phyloP scores from a whole-genome alignment of 2,329 filamentous ascomycete species.

The Sclerotinia spermophila region DNA sequence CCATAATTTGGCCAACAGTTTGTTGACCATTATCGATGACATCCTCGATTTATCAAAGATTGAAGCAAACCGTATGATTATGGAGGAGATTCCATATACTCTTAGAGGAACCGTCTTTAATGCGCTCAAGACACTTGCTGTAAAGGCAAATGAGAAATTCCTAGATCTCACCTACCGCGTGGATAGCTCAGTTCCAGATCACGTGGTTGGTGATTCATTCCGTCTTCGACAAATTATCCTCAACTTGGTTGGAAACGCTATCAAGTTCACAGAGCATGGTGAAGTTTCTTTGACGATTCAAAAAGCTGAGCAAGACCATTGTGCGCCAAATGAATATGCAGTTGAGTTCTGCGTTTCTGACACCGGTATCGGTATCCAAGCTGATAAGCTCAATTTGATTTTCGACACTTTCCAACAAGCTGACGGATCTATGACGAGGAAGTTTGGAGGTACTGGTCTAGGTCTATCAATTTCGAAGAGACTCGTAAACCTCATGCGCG shows the following conservation, averaged over 20 bases:
- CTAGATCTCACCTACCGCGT: conserved; percentile 90
- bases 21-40: conserved; percentile 93
- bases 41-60: conserved; percentile 75
- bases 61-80: conserved; percentile 95
- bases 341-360: conserved; percentile 96
- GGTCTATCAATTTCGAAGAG: conserved; percentile 94
- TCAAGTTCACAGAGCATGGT: conserved; percentile 97
- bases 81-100: conserved; percentile 96
- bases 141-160: conserved; percentile 95
- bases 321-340: conserved; percentile 73
- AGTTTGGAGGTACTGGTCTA: conserved; percentile 92
- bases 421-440: conserved; percentile 91
- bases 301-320: conserved; percentile 62
- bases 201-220: conserved; percentile 95
- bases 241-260: conserved; percentile 95
- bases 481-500: conserved; percentile 92
- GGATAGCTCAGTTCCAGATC: conserved; percentile 88
- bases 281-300: conserved; percentile 94
- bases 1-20: conserved; percentile 90
- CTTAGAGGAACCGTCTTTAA: conserved; percentile 94
- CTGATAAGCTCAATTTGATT: conserved; percentile 92
- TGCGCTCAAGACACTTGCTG: conserved; percentile 91
- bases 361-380: conserved; percentile 93
- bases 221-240: conserved; percentile 93
- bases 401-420: conserved; percentile 99